These are phyloP conservation scores for Moesziomyces sp. DNA, from an alignment of 1,284 basidiomycete genomes.

Conservation along the genomic window DNA sequence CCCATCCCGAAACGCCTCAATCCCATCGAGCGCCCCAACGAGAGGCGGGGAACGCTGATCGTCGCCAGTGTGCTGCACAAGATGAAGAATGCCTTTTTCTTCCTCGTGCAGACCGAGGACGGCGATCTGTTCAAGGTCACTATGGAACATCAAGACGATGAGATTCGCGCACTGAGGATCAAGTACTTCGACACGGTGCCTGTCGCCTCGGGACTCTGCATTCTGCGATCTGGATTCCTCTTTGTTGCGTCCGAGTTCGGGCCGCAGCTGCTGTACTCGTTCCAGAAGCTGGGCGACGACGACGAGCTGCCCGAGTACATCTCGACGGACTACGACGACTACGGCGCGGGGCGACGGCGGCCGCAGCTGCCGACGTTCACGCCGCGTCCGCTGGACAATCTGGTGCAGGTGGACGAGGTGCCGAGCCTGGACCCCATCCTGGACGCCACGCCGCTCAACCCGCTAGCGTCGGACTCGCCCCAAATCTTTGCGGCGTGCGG, in stretches of 20 bases:
- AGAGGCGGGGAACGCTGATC: conserved; percentile 57
- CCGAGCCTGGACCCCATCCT: conserved; percentile 63
- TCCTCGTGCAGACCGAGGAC: conserved; percentile 64
- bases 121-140: conserved; percentile 67
- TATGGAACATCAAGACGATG: conserved; percentile 66
- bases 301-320: conserved; percentile 62
- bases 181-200: conserved; percentile 68
- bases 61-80: conserved; percentile 65
- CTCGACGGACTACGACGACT: conserved; percentile 53
- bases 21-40: conserved; percentile 46
- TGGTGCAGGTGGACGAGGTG: conserved; percentile 60
- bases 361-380: conserved; percentile 57
- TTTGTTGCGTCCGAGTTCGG: conserved; percentile 65
- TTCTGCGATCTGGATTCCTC: conserved; percentile 66
- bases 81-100: conserved; percentile 67
- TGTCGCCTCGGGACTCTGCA: conserved; percentile 57
- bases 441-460: conserved; percentile 62
- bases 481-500: conserved; percentile 66
- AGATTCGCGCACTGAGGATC: conserved; percentile 61
- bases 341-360: conserved; percentile 43
- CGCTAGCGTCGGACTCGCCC: conserved; percentile 58
- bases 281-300: conserved; percentile 67
- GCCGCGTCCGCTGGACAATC: conserved; percentile 63
- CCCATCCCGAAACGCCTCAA: conserved; percentile 65
- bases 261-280: conserved; percentile 62